Evolutionary conservation across 495 filamentous ascomycete species (phyloP).

Genomic region (Evernia prunastri): DNA sequence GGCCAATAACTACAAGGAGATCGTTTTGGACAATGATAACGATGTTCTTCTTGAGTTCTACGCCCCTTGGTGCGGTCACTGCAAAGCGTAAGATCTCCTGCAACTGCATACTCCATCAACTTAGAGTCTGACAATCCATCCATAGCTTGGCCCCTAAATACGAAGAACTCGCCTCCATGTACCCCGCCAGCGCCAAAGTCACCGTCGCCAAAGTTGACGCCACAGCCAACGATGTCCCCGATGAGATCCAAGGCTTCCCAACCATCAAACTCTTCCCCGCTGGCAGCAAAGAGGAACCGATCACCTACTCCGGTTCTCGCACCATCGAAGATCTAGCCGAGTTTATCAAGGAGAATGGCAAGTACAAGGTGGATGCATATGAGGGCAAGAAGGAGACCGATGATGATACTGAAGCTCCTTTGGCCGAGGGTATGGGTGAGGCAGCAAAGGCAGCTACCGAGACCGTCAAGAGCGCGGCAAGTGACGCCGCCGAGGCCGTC

Average conservation of each 20-base stretch:
- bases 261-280: conserved; percentile 98
- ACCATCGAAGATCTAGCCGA: conserved; percentile 89
- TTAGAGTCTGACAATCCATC: conserved; percentile 22
- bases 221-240: conserved; percentile 92
- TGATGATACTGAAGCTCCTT: conserved; percentile 40
- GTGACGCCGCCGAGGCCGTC: conserved; percentile 37
- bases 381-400: conserved; percentile 40
- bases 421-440: conserved; percentile 39
- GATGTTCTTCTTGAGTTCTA: conserved; percentile 99
- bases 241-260: conserved; percentile 95
- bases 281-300: conserved; percentile 72
- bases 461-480: conserved; percentile 35
- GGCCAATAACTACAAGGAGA: conserved; percentile 85
- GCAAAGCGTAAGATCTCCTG: conserved; percentile 64
- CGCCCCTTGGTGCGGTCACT: conserved; percentile 99
- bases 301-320: conserved; percentile 83
- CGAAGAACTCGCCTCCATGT: conserved; percentile 77
- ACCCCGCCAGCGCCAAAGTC: conserved; percentile 71
- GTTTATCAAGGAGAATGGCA: conserved; percentile 93
- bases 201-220: conserved; percentile 97
- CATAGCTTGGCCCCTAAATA: conserved; percentile 60
- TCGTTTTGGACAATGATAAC: conserved; percentile 90
- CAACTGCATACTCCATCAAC: background rate
- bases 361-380: conserved; percentile 66
- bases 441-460: conserved; percentile 53